phyloP scores from a whole-genome alignment of 192 early-diverging fungal species.

The Coemansia sp. region DNA sequence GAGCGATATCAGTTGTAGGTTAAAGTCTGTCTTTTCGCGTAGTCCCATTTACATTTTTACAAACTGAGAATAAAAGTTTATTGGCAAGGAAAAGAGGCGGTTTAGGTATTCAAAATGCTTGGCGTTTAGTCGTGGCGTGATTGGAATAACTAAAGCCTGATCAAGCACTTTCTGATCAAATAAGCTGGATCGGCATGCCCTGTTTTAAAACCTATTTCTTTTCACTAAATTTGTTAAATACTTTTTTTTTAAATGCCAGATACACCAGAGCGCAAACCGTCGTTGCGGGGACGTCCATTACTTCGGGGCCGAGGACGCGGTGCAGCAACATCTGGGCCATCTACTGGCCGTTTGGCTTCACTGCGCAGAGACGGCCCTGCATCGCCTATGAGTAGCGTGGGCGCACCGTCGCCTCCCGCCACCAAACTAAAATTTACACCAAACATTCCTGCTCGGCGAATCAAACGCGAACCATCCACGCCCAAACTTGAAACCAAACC shows the following conservation, averaged over 20 bases:
- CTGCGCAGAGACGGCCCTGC: background rate
- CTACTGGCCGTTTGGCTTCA: background rate
- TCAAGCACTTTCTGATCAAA: no score
- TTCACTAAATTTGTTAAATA: background rate
- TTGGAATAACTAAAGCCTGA: no score
- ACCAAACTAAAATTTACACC: slow-evolving; percentile 32
- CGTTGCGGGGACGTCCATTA: background rate
- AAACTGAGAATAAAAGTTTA: background rate
- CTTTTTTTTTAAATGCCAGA: background rate
- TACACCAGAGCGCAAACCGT: background rate
- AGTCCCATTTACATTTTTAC: slow-evolving; percentile 27
- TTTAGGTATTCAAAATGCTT: no score
- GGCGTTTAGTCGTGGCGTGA: no score
- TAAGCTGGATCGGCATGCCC: no score
- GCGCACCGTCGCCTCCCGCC: background rate
- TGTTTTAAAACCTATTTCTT: background rate
- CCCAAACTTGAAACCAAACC: background rate
- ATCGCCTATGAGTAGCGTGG: background rate
- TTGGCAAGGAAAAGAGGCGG: no score
- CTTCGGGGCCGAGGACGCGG: background rate
- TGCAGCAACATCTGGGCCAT: background rate
- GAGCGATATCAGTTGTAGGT: slow-evolving; percentile 29
- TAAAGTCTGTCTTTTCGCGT: slow-evolving; percentile 40
- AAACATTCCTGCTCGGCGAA: slow-evolving; percentile 21
- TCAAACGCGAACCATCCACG: slow-evolving; percentile 29